These are phyloP conservation scores for Pseudonitzschia pungens DNA, from an alignment of 108 stramenopile species.

Conservation along the genomic window DNA sequence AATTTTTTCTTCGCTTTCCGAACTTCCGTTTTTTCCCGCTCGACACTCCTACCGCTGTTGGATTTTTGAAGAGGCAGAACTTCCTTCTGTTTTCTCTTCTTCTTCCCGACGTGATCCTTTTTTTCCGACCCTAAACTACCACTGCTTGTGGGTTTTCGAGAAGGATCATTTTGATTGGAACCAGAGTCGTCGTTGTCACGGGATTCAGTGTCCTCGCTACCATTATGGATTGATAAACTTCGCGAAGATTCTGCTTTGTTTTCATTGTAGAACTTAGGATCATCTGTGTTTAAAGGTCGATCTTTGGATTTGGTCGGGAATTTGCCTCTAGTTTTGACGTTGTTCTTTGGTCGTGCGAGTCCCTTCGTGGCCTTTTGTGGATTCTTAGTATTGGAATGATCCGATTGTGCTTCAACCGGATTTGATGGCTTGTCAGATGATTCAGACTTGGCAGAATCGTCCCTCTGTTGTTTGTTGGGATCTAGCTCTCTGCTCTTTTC, in stretches of 20 bases:
- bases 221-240: neutral
- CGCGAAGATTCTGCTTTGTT: neutral
- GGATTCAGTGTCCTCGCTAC: neutral
- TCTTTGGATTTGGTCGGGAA: neutral
- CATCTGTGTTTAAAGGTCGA: neutral
- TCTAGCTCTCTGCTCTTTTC: neutral
- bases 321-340: neutral
- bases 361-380: neutral
- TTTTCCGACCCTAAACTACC: neutral
- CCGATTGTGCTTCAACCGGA: too few relatives aligned
- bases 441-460: neutral
- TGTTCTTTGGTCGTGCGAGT: neutral
- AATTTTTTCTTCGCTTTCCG: neutral
- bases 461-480: neutral
- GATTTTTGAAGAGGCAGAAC: neutral
- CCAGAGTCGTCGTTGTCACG: neutral
- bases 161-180: neutral
- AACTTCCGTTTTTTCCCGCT: neutral
- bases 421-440: too few relatives aligned
- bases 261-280: neutral
- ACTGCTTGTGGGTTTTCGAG: too few relatives aligned
- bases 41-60: neutral
- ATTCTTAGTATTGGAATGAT: neutral
- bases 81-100: slow-evolving; percentile 4
- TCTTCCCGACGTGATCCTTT: neutral